Base-by-base conservation (phyloP, 768 basidiomycete species). In the Suillus spraguei region DNA sequence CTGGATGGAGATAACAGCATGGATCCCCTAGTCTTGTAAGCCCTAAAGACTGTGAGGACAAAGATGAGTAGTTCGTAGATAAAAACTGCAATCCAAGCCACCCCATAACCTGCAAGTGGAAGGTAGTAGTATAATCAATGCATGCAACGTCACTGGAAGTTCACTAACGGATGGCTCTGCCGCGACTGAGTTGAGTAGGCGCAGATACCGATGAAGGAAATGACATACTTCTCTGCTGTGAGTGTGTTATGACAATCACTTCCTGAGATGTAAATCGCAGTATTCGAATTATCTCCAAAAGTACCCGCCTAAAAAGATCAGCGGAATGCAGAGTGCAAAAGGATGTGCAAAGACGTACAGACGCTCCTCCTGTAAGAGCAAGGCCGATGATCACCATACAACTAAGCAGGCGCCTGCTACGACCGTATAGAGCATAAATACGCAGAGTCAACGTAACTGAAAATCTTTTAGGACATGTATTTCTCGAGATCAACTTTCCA, bases 51-150 rank as follows among this genome's bases (percentile, higher is more conserved):
- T 0, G 83, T 87, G 24, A 87, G 71, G 32, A 65, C 63, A 63
- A 86, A 83, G 11, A 86, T 72, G n/a, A 83, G 70, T 0, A 75
- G 63, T 66, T 87, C 85, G 61, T 81, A 87, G 4, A 79, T 65
- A 59, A 85, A 81, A 5, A 85, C 76, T 3, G 82, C 80, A 67
- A 85, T 83, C 84, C 85, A 86, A n/a, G 81, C 70, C 10, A 69
- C 64, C 17, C 77, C 76, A 17, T 74, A 20, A 22, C 65, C 78
- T 78, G 63, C 33, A 33, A 53, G 10, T 33, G 11, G 20, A n/a
- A 13, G 33, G 20, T n/a, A 20, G 3, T 35, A 6, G 33, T 1
- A n/a, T 53, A 20, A 35, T 35, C 11, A 13, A 33, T 35, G 20
- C 33, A 53, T 14, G 52, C 11, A 13, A 20, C 8, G 17, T 33